Evolutionary conservation across 208 protist genomes (phyloP).

Genomic region (Trichomonas gallinae): DNA sequence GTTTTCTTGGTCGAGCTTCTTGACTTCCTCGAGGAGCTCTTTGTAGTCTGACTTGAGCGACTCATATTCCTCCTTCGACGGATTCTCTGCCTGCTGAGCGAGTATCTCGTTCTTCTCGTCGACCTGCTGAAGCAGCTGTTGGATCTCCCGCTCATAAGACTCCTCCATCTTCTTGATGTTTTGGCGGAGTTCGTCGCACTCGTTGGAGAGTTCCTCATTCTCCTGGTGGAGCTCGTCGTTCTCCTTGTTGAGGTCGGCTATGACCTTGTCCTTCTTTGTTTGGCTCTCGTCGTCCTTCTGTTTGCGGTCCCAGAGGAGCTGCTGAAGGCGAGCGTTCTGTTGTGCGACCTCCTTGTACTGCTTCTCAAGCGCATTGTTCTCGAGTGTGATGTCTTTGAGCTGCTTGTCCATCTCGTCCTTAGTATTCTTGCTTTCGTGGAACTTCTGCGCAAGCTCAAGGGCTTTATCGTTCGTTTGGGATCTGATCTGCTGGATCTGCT

Average conservation of each 20-base stretch:
- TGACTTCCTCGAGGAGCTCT: not conserved
- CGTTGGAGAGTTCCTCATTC: not conserved
- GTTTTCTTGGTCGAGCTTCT: not conserved
- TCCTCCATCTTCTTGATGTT: not conserved
- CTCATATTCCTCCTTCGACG: too few species aligned
- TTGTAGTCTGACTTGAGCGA: not conserved
- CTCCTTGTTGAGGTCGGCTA: not conserved
- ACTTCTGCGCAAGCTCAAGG: too few species aligned
- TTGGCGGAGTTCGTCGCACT: not conserved
- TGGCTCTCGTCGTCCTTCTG: not conserved
- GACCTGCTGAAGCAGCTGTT: not conserved
- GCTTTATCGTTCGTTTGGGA: too few species aligned
- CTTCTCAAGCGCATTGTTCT: not conserved
- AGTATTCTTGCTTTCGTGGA: too few species aligned
- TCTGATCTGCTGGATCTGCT: too few species aligned
- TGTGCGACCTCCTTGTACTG: not conserved
- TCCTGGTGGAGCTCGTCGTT: not conserved
- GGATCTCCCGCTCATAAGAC: not conserved
- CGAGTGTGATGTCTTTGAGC: not conserved
- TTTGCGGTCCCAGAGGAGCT: not conserved
- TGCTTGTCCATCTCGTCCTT: not conserved
- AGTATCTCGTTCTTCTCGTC: not conserved
- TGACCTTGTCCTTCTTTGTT: not conserved
- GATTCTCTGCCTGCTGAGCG: not conserved
- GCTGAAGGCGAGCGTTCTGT: not conserved